Base-by-base conservation (phyloP, 495 filamentous ascomycete species). In the Apiosordaria backusii region DNA sequence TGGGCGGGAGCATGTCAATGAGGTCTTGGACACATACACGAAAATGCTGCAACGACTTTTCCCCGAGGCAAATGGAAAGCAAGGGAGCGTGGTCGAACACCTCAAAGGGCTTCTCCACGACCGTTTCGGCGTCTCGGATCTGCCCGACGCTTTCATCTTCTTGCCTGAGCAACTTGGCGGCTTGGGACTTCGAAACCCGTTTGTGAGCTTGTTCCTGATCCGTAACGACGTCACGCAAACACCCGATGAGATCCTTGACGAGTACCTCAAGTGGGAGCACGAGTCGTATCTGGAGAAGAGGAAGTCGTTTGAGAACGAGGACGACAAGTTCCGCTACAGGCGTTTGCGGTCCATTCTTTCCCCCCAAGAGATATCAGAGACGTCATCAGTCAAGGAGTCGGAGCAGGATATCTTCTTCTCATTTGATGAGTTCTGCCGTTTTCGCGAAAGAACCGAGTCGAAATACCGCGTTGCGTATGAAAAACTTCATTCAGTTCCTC, bases 61-160 rank as follows among this genome's bases (percentile, higher is more conserved):
- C 66, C 71, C 71, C 19, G 62, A 53, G 18, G 60, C 53, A 2
- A 60, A 66, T 25, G 69, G 69, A 1, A 61, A 45, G n/a, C 66
- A 66, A 19, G 73, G 73, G 1, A 72, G 68, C 53, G 71, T 71
- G 10, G 68, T 72, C 18, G 65, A 82, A 82, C 73, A 75, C 57
- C 78, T 90, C 7, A 84, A 86, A 19, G 65, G 76, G 1, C 75
- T 81, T 22, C 86, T 91, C 64, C 70, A 79, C 35, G 69, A 80
- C 4, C 79, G 83, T 5, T 90, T 90, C 68, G 74, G 73, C 6
- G 74, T 88, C 29, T 67, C 75, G 1, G 72, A 84, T 61, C 77
- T 90, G 16, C 87, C 89, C 0, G 84, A 89, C 61, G 86, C 84
- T 3, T 88, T 89, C 74, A 83, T 90, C 75, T 89, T 85, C 68